Evolutionary conservation across 73 alveolate genomes (phyloP).

Genomic region (Symbiodinium pilosum): DNA sequence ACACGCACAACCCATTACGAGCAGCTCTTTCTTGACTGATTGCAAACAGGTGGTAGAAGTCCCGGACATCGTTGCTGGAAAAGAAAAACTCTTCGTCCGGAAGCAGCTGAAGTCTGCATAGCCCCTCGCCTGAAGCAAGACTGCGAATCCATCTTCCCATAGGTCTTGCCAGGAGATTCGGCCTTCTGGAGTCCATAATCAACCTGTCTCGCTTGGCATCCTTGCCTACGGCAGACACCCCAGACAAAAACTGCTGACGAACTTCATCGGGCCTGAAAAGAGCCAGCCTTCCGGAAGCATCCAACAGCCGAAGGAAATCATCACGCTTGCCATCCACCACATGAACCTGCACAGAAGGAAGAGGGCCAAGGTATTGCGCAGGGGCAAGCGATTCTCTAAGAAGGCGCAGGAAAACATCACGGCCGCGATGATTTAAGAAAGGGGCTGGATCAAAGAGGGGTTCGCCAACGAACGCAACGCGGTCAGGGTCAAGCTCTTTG

Average conservation of each 20-base stretch:
- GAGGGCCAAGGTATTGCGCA: not conserved
- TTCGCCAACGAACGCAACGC: not conserved
- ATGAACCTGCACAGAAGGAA: not conserved
- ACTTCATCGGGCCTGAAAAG: not conserved
- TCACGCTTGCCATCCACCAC: not conserved
- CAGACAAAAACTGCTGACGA: not conserved
- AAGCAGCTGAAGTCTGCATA: not conserved
- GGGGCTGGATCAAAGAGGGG: not conserved
- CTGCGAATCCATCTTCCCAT: not conserved
- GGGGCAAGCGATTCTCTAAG: not conserved
- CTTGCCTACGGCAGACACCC: constrained; percentile 1
- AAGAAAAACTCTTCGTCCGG: not conserved
- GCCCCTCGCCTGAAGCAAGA: not conserved
- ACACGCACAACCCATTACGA: too few relatives aligned
- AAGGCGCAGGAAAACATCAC: not conserved
- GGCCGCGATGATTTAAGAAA: not conserved
- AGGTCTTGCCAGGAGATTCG: not conserved
- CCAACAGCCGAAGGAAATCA: not conserved
- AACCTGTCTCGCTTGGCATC: not conserved
- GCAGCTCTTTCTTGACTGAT: not conserved
- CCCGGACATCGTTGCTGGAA: not conserved
- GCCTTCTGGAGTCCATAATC: not conserved
- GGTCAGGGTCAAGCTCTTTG: not conserved
- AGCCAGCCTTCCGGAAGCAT: not conserved
- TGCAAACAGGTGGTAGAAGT: not conserved